Evolutionary conservation across 371 early-diverging fungal species (phyloP).

Genomic region (Mortierella sp.): DNA sequence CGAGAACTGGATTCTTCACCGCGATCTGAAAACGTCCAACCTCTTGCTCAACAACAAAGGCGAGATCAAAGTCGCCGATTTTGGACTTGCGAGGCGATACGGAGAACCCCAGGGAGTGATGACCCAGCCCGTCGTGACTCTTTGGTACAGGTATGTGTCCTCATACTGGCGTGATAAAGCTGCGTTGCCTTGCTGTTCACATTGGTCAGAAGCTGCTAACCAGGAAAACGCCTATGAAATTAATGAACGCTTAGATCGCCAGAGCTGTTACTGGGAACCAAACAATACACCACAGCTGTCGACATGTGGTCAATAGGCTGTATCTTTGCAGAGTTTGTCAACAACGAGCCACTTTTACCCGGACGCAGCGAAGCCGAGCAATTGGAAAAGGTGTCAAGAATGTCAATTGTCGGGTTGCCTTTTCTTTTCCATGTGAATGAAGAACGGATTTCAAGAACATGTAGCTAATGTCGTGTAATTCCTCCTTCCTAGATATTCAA

Average conservation of each 20-base stretch:
- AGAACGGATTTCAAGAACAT: neutral
- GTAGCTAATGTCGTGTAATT: neutral
- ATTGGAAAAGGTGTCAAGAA: slow-evolving; percentile 69
- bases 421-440: neutral
- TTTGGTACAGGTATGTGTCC: slow-evolving; percentile 84
- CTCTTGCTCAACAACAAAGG: slow-evolving; percentile 90
- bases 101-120: slow-evolving; percentile 80
- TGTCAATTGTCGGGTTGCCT: neutral
- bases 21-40: slow-evolving; percentile 99
- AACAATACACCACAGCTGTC: slow-evolving; percentile 92
- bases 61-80: slow-evolving; percentile 88
- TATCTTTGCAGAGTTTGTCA: slow-evolving; percentile 92
- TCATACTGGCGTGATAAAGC: too few species aligned
- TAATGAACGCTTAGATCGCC: slow-evolving; percentile 84
- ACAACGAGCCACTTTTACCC: slow-evolving; percentile 78
- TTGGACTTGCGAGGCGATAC: slow-evolving; percentile 85
- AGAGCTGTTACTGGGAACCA: slow-evolving; percentile 95
- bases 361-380: slow-evolving; percentile 89
- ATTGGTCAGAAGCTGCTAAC: neutral
- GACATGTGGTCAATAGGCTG: slow-evolving; percentile 99
- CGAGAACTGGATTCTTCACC: slow-evolving; percentile 95
- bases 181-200: too few species aligned
- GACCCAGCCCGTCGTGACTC: slow-evolving; percentile 92
- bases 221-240: neutral
- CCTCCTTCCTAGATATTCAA: slow-evolving; percentile 71